Conservation (phyloP, 805 yeast genomes). For the Candida dajiaensis region DNA sequence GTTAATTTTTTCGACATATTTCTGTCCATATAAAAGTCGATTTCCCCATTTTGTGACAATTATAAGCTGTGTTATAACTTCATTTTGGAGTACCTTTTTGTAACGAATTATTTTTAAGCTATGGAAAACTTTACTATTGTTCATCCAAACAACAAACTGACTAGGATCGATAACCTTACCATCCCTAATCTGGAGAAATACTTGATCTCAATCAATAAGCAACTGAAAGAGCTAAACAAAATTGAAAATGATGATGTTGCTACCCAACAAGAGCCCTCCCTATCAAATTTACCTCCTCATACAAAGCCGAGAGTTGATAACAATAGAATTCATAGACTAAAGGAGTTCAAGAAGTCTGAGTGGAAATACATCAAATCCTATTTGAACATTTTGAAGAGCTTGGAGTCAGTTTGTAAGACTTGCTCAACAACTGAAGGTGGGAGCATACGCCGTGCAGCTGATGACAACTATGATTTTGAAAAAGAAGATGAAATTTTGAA, state of each 20-base stretch:
- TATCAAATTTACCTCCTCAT: background rate
- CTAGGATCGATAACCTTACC: conserved; percentile 17
- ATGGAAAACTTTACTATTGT: conserved; percentile 10
- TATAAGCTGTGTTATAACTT: too few species aligned
- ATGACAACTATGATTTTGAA: conserved; percentile 19
- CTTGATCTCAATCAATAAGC: conserved; percentile 7
- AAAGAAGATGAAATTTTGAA: conserved; percentile 22
- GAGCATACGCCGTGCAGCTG: background rate
- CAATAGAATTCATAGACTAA: conserved; percentile 4
- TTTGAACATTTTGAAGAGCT: conserved; percentile 11
- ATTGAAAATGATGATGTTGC: background rate
- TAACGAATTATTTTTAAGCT: background rate
- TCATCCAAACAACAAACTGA: conserved; percentile 21
- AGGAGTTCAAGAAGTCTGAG: conserved; percentile 12
- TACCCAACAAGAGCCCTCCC: background rate
- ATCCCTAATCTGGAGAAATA: conserved; percentile 18
- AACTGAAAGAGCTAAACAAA: conserved; percentile 7
- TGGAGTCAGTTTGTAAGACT: conserved; percentile 14
- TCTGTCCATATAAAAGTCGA: background rate
- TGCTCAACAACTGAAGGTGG: conserved; percentile 5
- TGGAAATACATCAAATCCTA: conserved; percentile 17
- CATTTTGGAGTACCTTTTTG: too few species aligned
- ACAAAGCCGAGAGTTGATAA: background rate
- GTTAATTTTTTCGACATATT: too few species aligned
- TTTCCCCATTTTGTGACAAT: background rate